Evolutionary conservation across 495 filamentous ascomycete species (phyloP), one percentile per base, ranked within the genome.

Genomic region (Hyaloscypha bicolor): DNA sequence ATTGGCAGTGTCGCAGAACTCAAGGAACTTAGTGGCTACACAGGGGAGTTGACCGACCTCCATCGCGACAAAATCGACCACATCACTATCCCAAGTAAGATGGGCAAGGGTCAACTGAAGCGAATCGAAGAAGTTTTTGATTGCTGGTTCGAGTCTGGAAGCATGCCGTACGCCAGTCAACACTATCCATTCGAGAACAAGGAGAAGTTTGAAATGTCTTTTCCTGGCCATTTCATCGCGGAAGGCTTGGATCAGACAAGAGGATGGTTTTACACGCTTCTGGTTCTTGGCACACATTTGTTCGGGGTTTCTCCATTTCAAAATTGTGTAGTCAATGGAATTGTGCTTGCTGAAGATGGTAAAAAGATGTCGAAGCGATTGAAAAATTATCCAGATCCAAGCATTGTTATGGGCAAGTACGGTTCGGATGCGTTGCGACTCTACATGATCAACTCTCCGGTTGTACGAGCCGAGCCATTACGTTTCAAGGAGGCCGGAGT

Each of bases 291-390:
- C 56, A 95, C 91, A 6, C 93, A 97, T 73, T 86, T 99, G 19
- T 97, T 96, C 71, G 92, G 91, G 22, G 85, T 87, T 21, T 87
- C 94, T 0, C 96, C 95, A 0, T 99, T 97, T 85, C 90, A 94
- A 80, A 97, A 98, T 76, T 97, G 93, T 73, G 91, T 98, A 14
- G 96, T 98, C 55, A 98, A 97, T 73, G 95, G 95, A 12, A 96
- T 99, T 63, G 95, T 99, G 1, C 83, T 99, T 35, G 95, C 90
- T 8, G 93, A 97, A 76, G 93, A 98, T 73, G 95, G 95, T 61
- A 97, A 97, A 82, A 99, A 99, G 82, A 99, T 99, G 95, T 97
- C 94, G 1, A 99, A 99, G 82, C 87, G 96, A 51, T 81, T 97
- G 48, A 95, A 97, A 82, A 99, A 99, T 77, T 99, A 97, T 75